Evolutionary conservation across 2,329 filamentous ascomycete species (phyloP).

Genomic region (Didymella lethalis): DNA sequence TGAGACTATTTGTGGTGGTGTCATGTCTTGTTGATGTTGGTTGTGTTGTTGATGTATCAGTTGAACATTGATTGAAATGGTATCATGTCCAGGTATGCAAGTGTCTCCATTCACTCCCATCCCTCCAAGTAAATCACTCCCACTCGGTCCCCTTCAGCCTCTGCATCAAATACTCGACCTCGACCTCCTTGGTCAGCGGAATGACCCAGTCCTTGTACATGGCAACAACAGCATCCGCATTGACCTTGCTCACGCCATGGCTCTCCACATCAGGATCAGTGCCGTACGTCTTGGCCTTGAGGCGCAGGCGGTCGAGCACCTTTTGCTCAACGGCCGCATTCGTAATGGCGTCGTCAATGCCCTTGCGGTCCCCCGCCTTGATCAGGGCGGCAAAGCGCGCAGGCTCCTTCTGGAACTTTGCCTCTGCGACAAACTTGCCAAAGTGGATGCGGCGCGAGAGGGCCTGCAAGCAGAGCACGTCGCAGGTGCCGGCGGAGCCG

Average conservation of each 20-base stretch:
- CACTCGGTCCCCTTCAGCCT: conserved; percentile 69
- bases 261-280: conserved; percentile 77
- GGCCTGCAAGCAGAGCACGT: conserved; percentile 89
- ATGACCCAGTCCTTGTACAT: conserved; percentile 80
- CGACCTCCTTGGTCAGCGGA: conserved; percentile 95
- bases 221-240: conserved; percentile 73
- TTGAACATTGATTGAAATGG: neutral
- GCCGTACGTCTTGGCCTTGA: conserved; percentile 94
- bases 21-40: no score
- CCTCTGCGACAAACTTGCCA: conserved; percentile 97
- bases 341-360: conserved; percentile 89
- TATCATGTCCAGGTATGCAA: neutral
- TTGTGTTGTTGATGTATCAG: no score
- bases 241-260: conserved; percentile 77
- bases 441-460: conserved; percentile 93
- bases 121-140: conserved; percentile 31
- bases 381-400: conserved; percentile 85
- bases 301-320: conserved; percentile 82
- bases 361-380: conserved; percentile 77
- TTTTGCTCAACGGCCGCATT: conserved; percentile 88
- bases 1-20: no score
- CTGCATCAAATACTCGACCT: conserved; percentile 98
- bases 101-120: no score
- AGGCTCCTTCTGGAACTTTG: conserved; percentile 86
- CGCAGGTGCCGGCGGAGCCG: conserved; percentile 87